Conservation (phyloP, 1,139 yeast species). For the Saccharomyces uvarum region DNA sequence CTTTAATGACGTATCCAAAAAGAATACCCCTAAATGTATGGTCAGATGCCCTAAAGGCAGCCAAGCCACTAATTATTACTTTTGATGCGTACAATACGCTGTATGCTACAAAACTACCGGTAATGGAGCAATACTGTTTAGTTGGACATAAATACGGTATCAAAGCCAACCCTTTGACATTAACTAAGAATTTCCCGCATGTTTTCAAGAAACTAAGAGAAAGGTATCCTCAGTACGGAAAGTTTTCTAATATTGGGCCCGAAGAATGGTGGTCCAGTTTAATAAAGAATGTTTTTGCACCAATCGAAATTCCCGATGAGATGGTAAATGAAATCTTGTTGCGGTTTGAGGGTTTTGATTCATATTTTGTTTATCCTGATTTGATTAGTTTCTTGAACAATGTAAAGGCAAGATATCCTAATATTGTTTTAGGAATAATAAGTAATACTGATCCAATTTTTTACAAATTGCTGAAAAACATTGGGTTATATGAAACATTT, state of each 20-base stretch:
- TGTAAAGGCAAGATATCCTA: conserved; percentile 31
- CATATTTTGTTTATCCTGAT: conserved; percentile 49
- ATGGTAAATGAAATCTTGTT: conserved; percentile 38
- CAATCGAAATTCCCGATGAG: conserved; percentile 22
- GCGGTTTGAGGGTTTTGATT: conserved; percentile 43
- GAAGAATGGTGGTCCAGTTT: conserved; percentile 56
- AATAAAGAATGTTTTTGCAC: conserved; percentile 39
- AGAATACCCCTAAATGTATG: conserved; percentile 12
- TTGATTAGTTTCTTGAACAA: conserved; percentile 41
- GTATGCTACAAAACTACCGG: conserved; percentile 49
- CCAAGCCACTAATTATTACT: conserved; percentile 45
- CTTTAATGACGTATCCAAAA: conserved; percentile 15
- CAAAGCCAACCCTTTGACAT: conserved; percentile 31
- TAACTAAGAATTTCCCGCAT: conserved; percentile 28
- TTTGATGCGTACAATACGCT: conserved; percentile 64
- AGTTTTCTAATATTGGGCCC: conserved; percentile 30
- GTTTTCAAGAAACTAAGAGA: conserved; percentile 29
- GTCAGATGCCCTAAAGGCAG: conserved; percentile 8
- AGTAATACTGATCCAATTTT: conserved; percentile 58
- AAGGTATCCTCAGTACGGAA: conserved; percentile 57
- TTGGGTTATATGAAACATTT: conserved; percentile 38
- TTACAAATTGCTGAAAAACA: conserved; percentile 37
- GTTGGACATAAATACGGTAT: conserved; percentile 43
- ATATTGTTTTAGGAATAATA: conserved; percentile 39
- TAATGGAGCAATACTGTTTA: conserved; percentile 44